These are phyloP conservation scores for Rossbeevera mucosa DNA, from an alignment of 768 basidiomycete genomes.

Conservation along the genomic window DNA sequence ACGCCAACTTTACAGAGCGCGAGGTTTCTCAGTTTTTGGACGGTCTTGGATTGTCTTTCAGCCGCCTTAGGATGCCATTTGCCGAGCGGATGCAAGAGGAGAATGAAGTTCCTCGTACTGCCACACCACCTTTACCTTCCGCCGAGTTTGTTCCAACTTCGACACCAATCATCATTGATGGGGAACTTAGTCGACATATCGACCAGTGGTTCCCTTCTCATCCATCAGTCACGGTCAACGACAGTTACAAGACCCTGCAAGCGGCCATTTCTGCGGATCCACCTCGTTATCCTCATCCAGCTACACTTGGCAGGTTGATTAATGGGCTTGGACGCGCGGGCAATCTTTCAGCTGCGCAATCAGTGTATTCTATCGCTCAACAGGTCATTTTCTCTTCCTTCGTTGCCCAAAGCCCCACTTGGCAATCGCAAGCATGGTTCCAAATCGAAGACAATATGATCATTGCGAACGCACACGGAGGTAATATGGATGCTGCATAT, in stretches of 20 bases:
- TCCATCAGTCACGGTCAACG: constrained; percentile 25
- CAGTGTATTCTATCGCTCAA: constrained; percentile 69
- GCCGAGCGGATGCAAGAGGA: constrained; percentile 12
- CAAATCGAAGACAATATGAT: constrained; percentile 86
- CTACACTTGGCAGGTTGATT: constrained; percentile 58
- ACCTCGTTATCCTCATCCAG: constrained; percentile 48
- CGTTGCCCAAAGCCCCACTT: constrained; percentile 36
- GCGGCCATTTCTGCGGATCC: constrained; percentile 33
- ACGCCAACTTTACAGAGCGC: constrained; percentile 12
- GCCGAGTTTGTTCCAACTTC: constrained; percentile 12
- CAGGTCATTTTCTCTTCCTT: constrained; percentile 43
- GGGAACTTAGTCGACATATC: constrained; percentile 25
- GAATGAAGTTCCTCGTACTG: constrained; percentile 1
- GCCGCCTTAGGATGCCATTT: constrained; percentile 18
- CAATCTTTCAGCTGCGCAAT: constrained; percentile 55
- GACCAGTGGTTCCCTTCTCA: constrained; percentile 33
- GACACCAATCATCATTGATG: constrained; percentile 20
- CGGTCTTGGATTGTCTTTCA: constrained; percentile 16
- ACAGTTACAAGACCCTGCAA: constrained; percentile 50
- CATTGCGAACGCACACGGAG: constrained; percentile 76
- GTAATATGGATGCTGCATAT: constrained; percentile 75
- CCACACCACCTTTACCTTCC: constrained; percentile 10
- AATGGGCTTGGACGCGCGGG: constrained; percentile 60
- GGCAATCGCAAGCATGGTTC: constrained; percentile 64
- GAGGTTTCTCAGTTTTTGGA: constrained; percentile 25